Evolutionary conservation across 305 asterid species (phyloP).

Genomic region (Euphrasia arctica): DNA sequence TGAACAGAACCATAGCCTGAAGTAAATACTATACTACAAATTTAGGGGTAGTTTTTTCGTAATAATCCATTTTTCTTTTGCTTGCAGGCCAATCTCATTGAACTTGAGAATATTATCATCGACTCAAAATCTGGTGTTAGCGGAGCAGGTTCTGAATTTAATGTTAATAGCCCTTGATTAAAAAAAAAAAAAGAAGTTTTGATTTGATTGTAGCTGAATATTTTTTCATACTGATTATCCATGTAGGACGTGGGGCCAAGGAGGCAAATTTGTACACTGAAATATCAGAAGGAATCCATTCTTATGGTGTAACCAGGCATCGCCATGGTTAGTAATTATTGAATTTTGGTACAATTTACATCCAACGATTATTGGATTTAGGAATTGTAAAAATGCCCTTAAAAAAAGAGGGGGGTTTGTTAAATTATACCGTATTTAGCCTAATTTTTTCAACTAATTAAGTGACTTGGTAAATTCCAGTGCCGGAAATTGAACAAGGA

Average conservation of each 20-base stretch:
- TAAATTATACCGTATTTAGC: too few species aligned
- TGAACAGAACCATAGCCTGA: too few species aligned
- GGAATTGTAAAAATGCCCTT: background rate
- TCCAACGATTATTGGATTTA: background rate
- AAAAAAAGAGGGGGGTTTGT: too few species aligned
- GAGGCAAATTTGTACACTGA: conserved; percentile 94
- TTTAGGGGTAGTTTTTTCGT: background rate
- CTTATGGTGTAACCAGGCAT: conserved; percentile 87
- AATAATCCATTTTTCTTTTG: background rate
- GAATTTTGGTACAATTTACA: background rate
- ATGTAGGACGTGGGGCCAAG: conserved; percentile 89
- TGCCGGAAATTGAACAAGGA: conserved; percentile 99
- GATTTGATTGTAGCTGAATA: background rate
- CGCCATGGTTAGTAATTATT: conserved; percentile 76
- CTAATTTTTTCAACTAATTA: background rate
- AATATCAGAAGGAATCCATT: conserved; percentile 92
- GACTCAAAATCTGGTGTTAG: conserved; percentile 97
- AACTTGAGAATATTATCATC: conserved; percentile 65
- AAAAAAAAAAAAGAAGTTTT: background rate
- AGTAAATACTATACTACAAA: too few species aligned
- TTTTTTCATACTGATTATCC: conserved; percentile 25
- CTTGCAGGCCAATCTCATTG: conserved; percentile 79
- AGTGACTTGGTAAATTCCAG: conserved; percentile 40
- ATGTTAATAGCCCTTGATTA: conserved; percentile 7
- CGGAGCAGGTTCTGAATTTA: conserved; percentile 78